Base-by-base conservation (phyloP, 169 alveolate genomes). In the Eimeria maxima region DNA sequence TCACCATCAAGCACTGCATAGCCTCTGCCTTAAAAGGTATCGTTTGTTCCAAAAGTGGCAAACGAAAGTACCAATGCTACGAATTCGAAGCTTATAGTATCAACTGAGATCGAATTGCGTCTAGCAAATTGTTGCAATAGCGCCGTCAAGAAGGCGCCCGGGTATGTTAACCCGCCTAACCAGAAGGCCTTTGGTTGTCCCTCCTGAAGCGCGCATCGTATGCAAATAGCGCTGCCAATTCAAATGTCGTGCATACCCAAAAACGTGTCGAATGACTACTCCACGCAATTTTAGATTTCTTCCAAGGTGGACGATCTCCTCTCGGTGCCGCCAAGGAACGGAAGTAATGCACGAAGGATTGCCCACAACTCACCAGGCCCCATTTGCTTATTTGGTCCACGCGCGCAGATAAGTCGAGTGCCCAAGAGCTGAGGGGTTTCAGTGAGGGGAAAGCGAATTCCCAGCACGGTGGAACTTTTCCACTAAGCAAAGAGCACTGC, bases 141-240 rank as follows among this genome's bases (percentile, higher is more conserved):
- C 16, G 99, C 99, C 3, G 99, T 98, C 78, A 99, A 98, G 97
- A 99, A 98, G 73, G 99, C 99, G 55, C 99, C 98, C 13, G 99
- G 99, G 97, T 98, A 98, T 20, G 99, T 98, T 80, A 98, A 97
- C 45, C 99, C 99, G 4, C 99, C 98, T 88, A 98, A 97, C 99
- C 99, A 99, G 97, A 98, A 98, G 8, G 98, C 98, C 84, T 96
- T 96, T 10, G 99, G 99, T 63, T 97, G 96, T 67, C 97, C 95
- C 67, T 98, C 98, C 91, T 95, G 84, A 55, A 29, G 60, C 18
- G 44, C n/a, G 24, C 45, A 76, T 14, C 71, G 67, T 65, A 55
- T 29, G 20, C 18, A 0, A 27, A 67, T n/a, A 29, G 87, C 65
- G 20, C 14, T 76, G 60, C 87, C 63, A 73, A 33, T 29, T 27